Base-by-base conservation (phyloP, 2,329 filamentous ascomycete species). In the Dactylellina cionopaga region DNA sequence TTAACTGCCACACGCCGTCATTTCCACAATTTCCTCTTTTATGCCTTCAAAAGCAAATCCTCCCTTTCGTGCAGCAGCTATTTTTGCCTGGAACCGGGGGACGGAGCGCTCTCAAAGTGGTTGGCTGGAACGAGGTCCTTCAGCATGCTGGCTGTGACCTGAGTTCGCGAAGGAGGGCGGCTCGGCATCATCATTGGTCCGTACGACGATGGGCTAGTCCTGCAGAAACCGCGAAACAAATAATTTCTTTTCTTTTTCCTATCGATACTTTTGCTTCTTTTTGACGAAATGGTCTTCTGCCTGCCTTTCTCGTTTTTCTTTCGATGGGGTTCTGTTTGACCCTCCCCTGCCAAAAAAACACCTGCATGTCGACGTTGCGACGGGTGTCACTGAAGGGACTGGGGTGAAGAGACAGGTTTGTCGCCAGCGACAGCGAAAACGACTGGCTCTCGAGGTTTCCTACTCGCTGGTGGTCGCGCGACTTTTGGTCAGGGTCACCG, bases 51-150 rank as follows among this genome's bases (percentile, higher is more conserved):
- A 71, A 63, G 56, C 66, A 72, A 71, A 52, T 1, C 24, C 29
- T 24, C 17, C 35, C 29, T 29, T 43, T 10, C 35, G 39, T 19
- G 33, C 39, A 24, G 31, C 37, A 62, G 52, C 59, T 72, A 72
- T 72, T 72, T 72, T 65, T 72, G 68, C 68, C 59, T 65, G 58
- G 59, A 65, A 65, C 68, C 59, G 52, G 66, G 58, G n/a, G n/a
- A n/a, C n/a, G n/a, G n/a, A n/a, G n/a, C n/a, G n/a, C n/a, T n/a
- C n/a, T n/a, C 37, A 37, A 19, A 44, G 9, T 64, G 66, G 58
- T 59, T 71, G 66, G 66, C 66, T 71, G 51, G 58, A 64, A 58
- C 49, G 58, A 44, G 35, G 43, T 52, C 31, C 24, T 29, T 35
- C 44, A 51, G 58, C 46, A 31, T 55, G 43, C 49, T 66, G 51